Evolutionary conservation across 257 asterid genomes (phyloP).

Genomic region (Solanum sejunctum): DNA sequence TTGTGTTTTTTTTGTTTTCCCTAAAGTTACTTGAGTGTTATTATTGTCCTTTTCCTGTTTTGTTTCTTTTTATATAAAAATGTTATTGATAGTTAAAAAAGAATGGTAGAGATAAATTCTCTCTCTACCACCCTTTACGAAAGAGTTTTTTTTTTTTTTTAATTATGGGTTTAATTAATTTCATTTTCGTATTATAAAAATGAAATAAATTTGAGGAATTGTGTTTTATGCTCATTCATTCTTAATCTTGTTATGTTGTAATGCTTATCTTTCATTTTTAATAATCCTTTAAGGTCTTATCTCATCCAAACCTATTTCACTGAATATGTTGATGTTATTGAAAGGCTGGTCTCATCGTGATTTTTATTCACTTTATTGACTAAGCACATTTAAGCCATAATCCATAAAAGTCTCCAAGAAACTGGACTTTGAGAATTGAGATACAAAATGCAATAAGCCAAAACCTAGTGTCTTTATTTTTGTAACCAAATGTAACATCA

Average conservation of each 20-base stretch:
- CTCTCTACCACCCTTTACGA: not conserved
- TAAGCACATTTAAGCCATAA: not conserved
- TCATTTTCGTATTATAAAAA: not conserved
- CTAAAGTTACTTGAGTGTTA: not conserved
- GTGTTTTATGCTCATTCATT: not conserved
- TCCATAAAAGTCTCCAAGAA: not conserved
- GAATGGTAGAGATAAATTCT: not conserved
- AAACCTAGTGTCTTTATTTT: not conserved
- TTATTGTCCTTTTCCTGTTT: not conserved
- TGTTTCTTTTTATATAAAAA: not conserved
- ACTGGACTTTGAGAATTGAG: not conserved
- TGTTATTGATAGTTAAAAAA: not conserved
- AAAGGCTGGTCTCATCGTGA: accelerated
- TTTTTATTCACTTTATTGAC: not conserved
- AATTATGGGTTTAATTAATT: not conserved
- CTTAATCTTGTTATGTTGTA: not conserved
- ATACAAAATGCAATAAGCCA: not conserved
- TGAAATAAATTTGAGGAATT: not conserved
- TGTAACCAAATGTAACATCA: not conserved
- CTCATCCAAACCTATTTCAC: no score
- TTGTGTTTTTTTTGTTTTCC: not conserved
- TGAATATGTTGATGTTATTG: no score
- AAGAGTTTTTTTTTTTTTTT: not conserved
- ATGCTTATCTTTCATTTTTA: not conserved
- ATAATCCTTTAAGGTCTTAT: not conserved